phyloP scores from a whole-genome alignment of 2,329 filamentous ascomycete species.

The Colletotrichum coccodes region DNA sequence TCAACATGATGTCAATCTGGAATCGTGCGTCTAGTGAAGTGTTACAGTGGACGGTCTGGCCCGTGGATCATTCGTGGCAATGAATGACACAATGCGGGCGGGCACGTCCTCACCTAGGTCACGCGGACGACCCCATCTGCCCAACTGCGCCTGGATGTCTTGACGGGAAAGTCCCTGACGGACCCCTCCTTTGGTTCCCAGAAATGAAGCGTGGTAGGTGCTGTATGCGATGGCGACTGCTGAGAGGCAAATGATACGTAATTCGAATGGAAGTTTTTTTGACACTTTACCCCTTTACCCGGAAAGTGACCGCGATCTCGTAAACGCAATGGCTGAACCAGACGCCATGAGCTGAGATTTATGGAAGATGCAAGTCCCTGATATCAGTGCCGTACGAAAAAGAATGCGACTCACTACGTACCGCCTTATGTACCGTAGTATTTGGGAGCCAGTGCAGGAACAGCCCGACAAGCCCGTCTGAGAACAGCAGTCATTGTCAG shows the following conservation, averaged over 20 bases:
- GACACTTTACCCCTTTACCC: background rate
- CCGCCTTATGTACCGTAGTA: background rate
- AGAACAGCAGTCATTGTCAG: background rate
- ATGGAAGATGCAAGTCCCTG: background rate
- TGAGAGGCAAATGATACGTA: conserved; percentile 14
- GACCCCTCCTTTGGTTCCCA: background rate
- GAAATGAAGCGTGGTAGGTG: conserved; percentile 8
- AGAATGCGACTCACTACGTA: background rate
- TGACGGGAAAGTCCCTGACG: background rate
- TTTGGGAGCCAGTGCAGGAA: conserved; percentile 25
- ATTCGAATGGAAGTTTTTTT: background rate
- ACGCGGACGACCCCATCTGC: conserved; percentile 24
- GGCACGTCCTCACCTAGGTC: conserved; percentile 6
- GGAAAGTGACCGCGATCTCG: conserved; percentile 3
- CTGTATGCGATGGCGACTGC: background rate
- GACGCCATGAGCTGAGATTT: background rate
- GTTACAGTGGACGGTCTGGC: conserved; percentile 17
- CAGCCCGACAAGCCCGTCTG: conserved; percentile 11
- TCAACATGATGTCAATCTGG: conserved; percentile 23
- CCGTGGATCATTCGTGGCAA: conserved; percentile 24
- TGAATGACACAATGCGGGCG: conserved; percentile 14
- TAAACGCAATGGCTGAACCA: conserved; percentile 14
- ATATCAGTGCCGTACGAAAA: background rate
- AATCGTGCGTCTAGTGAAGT: background rate
- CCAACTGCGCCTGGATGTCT: conserved; percentile 17